A percentile compares a stretch with the other conserved stretches of the same genome.
Conservation (phyloP, 495 filamentous ascomycete genomes). For the Ascodesmis nigricans region DNA sequence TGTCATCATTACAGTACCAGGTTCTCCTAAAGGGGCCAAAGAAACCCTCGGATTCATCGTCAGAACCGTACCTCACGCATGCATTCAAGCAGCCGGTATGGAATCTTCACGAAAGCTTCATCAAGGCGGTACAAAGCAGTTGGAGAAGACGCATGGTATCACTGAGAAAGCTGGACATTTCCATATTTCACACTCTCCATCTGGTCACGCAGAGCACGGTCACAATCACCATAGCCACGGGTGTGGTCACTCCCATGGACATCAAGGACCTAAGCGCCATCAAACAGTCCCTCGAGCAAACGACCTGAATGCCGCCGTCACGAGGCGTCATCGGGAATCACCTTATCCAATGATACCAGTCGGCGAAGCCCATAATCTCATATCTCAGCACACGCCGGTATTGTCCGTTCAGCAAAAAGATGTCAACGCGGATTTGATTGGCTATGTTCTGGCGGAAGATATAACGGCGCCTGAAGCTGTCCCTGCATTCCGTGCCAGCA, state of each 20-base stretch:
- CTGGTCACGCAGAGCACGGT: conserved; percentile 24
- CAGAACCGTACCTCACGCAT: conserved; percentile 81
- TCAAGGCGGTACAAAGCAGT: conserved; percentile 52
- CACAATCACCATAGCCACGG: conserved; percentile 32
- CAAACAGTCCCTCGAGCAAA: conserved; percentile 47
- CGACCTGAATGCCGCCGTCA: conserved; percentile 58
- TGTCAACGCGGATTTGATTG: conserved; percentile 42
- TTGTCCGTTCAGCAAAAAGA: conserved; percentile 31
- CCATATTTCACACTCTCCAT: conserved; percentile 7
- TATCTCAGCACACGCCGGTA: conserved; percentile 43
- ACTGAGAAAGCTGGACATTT: conserved; percentile 5
- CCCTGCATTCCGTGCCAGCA: conserved; percentile 83
- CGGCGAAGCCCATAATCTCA: conserved; percentile 49
- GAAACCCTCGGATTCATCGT: conserved; percentile 89
- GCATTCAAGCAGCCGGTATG: conserved; percentile 55
- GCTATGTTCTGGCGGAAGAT: conserved; percentile 60
- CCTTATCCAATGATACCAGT: conserved; percentile 88
- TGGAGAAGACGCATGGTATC: conserved; percentile 67
- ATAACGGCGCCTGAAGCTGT: conserved; percentile 61
- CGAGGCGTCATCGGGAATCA: conserved; percentile 52
- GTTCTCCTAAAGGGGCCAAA: conserved; percentile 87
- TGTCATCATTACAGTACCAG: conserved; percentile 75
- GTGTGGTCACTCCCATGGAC: conserved; percentile 40
- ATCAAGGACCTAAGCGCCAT: conserved; percentile 46
- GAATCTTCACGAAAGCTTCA: conserved; percentile 63